Conservation (phyloP, 2,329 filamentous ascomycete genomes). For the Bretziella fagacearum region DNA sequence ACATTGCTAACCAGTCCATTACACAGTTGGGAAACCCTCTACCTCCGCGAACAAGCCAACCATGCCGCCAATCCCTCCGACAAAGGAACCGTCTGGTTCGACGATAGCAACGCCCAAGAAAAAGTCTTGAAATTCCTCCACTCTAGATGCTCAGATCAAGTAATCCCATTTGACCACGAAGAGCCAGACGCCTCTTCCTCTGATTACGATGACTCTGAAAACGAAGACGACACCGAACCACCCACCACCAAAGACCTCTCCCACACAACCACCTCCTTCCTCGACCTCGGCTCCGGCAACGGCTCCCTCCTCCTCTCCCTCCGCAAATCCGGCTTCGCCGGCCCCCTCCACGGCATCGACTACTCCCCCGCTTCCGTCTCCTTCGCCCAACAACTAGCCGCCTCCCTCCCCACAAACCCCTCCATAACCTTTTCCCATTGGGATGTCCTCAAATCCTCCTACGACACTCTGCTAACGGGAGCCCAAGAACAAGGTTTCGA, state of each 20-base stretch:
- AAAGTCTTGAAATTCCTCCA: slow-evolving; percentile 58
- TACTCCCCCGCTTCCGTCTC: slow-evolving; percentile 62
- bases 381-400: slow-evolving; percentile 50
- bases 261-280: slow-evolving; percentile 29
- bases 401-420: slow-evolving; percentile 13
- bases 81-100: slow-evolving; percentile 90
- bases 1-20: neutral
- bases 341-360: slow-evolving; percentile 69
- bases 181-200: slow-evolving; percentile 15
- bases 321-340: slow-evolving; percentile 42
- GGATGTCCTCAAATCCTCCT: slow-evolving; percentile 40
- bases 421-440: slow-evolving; percentile 35
- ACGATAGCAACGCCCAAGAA: slow-evolving; percentile 73
- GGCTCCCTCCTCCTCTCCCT: slow-evolving; percentile 78
- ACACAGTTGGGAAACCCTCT: slow-evolving; percentile 57
- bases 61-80: slow-evolving; percentile 55
- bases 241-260: slow-evolving; percentile 22
- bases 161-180: slow-evolving; percentile 16
- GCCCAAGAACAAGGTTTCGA: slow-evolving; percentile 48
- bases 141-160: neutral
- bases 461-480: slow-evolving; percentile 22
- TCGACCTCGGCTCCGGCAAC: slow-evolving; percentile 90
- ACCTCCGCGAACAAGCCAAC: slow-evolving; percentile 54
- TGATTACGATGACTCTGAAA: slow-evolving; percentile 17
- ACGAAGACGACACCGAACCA: slow-evolving; percentile 15